These are phyloP conservation scores for Phytophthora crassamura DNA, from an alignment of 352 stramenopile species.

Conservation along the genomic window DNA sequence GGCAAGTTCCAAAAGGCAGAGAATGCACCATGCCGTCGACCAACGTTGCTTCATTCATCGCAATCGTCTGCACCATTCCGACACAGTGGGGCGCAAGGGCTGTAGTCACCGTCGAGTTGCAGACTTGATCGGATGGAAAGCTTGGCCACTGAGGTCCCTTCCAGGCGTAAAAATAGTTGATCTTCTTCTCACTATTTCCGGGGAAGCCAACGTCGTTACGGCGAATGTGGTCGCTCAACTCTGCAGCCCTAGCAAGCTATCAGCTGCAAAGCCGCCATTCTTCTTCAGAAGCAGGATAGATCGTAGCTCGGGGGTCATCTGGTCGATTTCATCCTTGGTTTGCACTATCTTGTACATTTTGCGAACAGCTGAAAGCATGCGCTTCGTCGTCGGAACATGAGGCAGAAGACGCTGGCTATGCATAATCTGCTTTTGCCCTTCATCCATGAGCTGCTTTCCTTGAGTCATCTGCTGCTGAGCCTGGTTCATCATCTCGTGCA, in stretches of 20 bases:
- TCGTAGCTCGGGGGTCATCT: constrained; percentile 60
- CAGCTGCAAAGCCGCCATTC: constrained; percentile 1
- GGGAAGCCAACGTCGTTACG: constrained; percentile 11
- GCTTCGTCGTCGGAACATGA: constrained; percentile 60
- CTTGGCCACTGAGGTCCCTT: background rate
- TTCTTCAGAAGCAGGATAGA: constrained; percentile 48
- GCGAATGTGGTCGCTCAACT: background rate
- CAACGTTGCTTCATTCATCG: constrained; percentile 58
- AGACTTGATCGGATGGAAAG: constrained; percentile 9
- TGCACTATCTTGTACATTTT: constrained; percentile 68
- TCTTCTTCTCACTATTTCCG: constrained; percentile 33
- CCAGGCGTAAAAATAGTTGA: constrained; percentile 32
- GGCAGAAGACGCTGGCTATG: constrained; percentile 53
- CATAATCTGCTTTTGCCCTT: constrained; percentile 54
- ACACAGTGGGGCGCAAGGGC: background rate
- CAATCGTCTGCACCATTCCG: constrained; percentile 62
- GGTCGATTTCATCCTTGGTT: constrained; percentile 77
- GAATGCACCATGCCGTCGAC: constrained; percentile 53
- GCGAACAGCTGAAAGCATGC: constrained; percentile 62
- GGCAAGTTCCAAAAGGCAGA: background rate
- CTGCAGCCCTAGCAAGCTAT: constrained; percentile 6
- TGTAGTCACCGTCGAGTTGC: constrained; percentile 9
- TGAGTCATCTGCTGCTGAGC: constrained; percentile 49
- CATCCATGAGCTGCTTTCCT: constrained; percentile 39
- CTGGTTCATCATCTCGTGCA: constrained; percentile 56